Evolutionary conservation across 441 rosid species (phyloP), one percentile per base, ranked within the genome.

Genomic region (Euphorbia schlechtendalii): DNA sequence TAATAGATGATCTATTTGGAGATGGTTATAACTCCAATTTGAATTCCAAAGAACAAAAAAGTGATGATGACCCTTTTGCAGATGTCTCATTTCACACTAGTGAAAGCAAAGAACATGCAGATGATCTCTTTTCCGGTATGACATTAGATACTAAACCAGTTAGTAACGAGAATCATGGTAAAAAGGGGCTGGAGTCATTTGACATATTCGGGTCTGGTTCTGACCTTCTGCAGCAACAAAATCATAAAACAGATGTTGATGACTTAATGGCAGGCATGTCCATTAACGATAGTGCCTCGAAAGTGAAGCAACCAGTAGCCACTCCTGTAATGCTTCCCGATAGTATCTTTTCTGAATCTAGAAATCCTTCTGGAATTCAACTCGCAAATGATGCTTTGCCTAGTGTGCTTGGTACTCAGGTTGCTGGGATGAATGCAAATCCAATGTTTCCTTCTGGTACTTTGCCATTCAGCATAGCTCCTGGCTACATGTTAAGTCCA

Each of bases 51-150:
- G 40, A 34, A 34, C 40, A 34, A 34, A 34, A 34, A 34, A 34
- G 5, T 34, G 40, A 34, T 0, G 9, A 34, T 34, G 40, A 34
- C 6, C 40, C 40, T 34, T 34, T 34, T 34, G 40, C 40, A 34
- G 40, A 34, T 34, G 40, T 34, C 10, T 34, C 40, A 34, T 34
- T 34, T 34, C 40, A 34, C 40, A 34, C 40, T 34, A 34, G 40
- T 8, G 40, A 34, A 34, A 34, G 40, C 40, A 34, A 34, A 34
- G 40, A 5, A 34, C 40, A 34, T 34, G 3, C 40, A 34, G 40
- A 34, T 34, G 96, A 87, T 74, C 78, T 93, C 53, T 93, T 93
- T 80, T 81, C 93, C 22, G 96, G 96, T 67, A 80, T 93, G 96
- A 74, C 77, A 65, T 55, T 92, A 34, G 90, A 77, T 74, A 82